Evolutionary conservation across 2,329 filamentous ascomycete genomes (phyloP).

Genomic region (Botryotinia globosa): DNA sequence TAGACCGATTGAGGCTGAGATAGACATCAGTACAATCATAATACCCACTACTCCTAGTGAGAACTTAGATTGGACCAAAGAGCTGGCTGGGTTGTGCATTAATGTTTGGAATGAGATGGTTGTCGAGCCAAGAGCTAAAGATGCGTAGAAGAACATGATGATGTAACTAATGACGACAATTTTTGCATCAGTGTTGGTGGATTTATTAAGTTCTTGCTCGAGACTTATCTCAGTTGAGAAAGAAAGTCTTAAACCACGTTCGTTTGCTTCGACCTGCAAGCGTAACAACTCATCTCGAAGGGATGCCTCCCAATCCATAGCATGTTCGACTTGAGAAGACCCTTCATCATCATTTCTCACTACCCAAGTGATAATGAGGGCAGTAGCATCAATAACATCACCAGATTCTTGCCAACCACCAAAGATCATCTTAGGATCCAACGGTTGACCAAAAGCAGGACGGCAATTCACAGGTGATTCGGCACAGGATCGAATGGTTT

Average conservation of each 20-base stretch:
- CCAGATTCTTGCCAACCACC: constrained; percentile 70
- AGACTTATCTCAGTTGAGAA: constrained; percentile 95
- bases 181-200: constrained; percentile 95
- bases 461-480: constrained; percentile 80
- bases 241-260: constrained; percentile 79
- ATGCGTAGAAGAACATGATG: constrained; percentile 98
- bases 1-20: constrained; percentile 88
- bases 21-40: constrained; percentile 94
- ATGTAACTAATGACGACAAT: constrained; percentile 96
- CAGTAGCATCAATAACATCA: constrained; percentile 68
- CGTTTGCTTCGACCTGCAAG: constrained; percentile 75
- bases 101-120: constrained; percentile 75
- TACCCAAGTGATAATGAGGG: constrained; percentile 91
- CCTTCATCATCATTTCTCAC: constrained; percentile 81
- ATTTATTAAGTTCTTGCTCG: constrained; percentile 95
- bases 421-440: constrained; percentile 81
- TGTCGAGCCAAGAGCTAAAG: constrained; percentile 84
- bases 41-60: constrained; percentile 93
- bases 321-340: constrained; percentile 64
- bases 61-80: constrained; percentile 94
- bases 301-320: constrained; percentile 85
- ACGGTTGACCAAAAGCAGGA: constrained; percentile 83
- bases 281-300: constrained; percentile 71
- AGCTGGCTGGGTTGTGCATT: constrained; percentile 75
- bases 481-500: constrained; percentile 69